Percentiles rank a stretch among this genome's conserved stretches.
Conservation (phyloP, 805 yeast genomes). For the Saturnispora halmiae region DNA sequence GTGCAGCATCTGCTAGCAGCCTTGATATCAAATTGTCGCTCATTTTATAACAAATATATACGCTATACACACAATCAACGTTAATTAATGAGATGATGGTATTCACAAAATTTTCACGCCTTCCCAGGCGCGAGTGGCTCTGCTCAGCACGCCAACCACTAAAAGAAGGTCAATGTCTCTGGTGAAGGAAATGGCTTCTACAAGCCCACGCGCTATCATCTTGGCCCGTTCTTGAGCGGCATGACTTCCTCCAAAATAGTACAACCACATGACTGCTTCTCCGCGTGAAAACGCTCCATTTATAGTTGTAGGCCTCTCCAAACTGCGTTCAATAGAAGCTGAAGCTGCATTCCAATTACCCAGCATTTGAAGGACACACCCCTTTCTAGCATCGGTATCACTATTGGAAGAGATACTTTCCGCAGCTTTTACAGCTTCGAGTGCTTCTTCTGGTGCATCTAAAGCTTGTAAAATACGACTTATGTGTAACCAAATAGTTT, state of each 20-base stretch:
- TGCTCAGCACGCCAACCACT: constrained; percentile 7
- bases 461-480: constrained; percentile 53
- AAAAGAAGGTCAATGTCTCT: constrained; percentile 3
- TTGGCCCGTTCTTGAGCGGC: constrained; percentile 5
- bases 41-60: too few relatives aligned
- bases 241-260: neutral
- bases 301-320: constrained; percentile 1
- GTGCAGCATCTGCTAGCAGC: constrained; percentile 28
- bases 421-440: constrained; percentile 67
- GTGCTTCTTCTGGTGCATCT: constrained; percentile 49
- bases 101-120: constrained; percentile 10
- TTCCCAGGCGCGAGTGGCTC: constrained; percentile 8
- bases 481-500: constrained; percentile 68
- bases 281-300: neutral
- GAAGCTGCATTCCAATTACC: neutral
- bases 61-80: neutral
- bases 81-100: too few relatives aligned
- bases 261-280: constrained; percentile 8
- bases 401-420: neutral
- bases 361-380: constrained; percentile 5
- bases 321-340: constrained; percentile 1
- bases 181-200: neutral
- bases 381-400: constrained; percentile 7
- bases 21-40: constrained; percentile 22
- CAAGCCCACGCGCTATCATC: neutral